These are phyloP conservation scores for Tetrahymena malaccensis DNA, from an alignment of 73 alveolate species.

Conservation along the genomic window DNA sequence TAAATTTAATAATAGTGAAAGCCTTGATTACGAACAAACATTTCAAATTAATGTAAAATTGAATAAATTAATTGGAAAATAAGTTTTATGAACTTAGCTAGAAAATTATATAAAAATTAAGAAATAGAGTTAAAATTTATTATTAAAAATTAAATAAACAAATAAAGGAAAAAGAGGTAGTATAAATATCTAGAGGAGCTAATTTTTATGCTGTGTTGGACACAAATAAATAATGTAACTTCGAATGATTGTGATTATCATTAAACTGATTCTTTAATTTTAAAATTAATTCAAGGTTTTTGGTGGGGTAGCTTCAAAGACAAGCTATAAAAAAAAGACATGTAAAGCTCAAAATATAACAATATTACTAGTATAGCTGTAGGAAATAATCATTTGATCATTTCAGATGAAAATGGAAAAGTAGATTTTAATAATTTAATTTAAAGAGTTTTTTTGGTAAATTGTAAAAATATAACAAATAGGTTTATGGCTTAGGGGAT, in stretches of 20 bases:
- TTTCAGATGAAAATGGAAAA: neutral
- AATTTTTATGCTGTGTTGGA: neutral
- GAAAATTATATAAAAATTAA: too few species aligned
- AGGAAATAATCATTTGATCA: neutral
- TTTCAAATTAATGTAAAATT: neutral
- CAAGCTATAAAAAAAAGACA: neutral
- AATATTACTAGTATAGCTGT: neutral
- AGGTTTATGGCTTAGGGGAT: neutral
- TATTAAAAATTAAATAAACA: neutral
- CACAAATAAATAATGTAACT: neutral
- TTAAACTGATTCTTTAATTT: too few species aligned
- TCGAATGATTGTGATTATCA: too few species aligned
- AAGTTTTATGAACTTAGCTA: too few species aligned
- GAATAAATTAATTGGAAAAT: too few species aligned
- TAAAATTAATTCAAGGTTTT: neutral
- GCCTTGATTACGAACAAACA: neutral
- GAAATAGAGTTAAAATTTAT: too few species aligned
- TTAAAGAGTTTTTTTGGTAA: neutral
- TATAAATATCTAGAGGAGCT: neutral
- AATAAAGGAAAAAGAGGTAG: neutral
- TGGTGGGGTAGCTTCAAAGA: neutral
- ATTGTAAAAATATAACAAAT: neutral
- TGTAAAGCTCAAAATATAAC: neutral
- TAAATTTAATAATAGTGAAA: neutral
- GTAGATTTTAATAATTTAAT: neutral